Percentiles rank a stretch among this genome's conserved stretches.
These are phyloP conservation scores for Digitaria exilis DNA, from an alignment of 202 grass and related monocot genomes.

Conservation along the genomic window DNA sequence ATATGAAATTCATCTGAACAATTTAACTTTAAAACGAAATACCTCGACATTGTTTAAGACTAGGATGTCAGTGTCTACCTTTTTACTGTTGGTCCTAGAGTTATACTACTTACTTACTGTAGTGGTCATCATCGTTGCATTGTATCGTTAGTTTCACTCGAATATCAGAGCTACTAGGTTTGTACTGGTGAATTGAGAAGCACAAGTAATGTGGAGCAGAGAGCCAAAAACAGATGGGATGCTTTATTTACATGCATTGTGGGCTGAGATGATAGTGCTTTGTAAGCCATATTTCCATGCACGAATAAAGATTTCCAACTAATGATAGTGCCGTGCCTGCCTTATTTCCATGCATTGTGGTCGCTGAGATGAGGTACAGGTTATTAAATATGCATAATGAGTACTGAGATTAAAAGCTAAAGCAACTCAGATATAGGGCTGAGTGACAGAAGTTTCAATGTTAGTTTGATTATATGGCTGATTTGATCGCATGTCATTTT, in stretches of 20 bases:
- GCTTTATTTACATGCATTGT: background rate
- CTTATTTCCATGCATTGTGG: background rate
- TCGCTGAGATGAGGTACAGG: background rate
- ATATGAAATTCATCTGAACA: background rate
- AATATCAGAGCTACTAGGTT: background rate
- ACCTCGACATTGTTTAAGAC: background rate
- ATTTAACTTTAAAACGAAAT: background rate
- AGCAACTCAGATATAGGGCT: background rate
- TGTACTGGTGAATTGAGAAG: background rate
- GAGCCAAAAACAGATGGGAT: background rate
- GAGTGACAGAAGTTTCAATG: background rate
- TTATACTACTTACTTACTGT: slow-evolving; percentile 1
- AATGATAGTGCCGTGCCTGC: background rate
- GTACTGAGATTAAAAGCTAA: slow-evolving; percentile 1
- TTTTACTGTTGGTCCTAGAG: background rate
- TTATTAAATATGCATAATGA: background rate
- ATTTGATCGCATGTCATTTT: slow-evolving; percentile 3
- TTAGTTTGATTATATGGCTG: background rate
- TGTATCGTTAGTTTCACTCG: slow-evolving; percentile 16
- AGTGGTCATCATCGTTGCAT: background rate
- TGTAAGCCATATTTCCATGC: background rate
- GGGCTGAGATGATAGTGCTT: background rate
- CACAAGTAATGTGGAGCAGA: background rate
- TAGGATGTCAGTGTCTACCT: background rate
- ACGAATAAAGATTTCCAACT: background rate